These are phyloP conservation scores for Talaromyces sp. DNA, from an alignment of 2,329 filamentous ascomycete species.

Conservation along the genomic window DNA sequence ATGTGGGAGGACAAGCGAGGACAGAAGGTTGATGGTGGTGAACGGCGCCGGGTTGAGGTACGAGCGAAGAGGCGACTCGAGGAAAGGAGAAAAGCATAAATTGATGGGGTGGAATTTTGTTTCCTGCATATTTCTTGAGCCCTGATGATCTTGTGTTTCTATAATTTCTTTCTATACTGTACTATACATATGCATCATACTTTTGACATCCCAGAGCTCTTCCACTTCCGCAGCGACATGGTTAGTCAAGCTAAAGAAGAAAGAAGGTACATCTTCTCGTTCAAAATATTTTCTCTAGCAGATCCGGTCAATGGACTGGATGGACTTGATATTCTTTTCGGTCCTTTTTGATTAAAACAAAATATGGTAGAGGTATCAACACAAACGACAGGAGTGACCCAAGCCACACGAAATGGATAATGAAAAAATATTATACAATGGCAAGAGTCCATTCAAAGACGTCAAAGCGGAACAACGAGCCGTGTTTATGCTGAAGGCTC, in stretches of 20 bases:
- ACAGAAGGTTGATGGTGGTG: conserved; percentile 93
- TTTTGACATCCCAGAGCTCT: background rate
- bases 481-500: background rate
- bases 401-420: conserved; percentile 5
- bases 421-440: conserved; percentile 23
- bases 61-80: conserved; percentile 81
- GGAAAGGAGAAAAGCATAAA: conserved; percentile 67
- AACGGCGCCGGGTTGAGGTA: conserved; percentile 83
- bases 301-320: too few species aligned
- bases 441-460: conserved; percentile 15
- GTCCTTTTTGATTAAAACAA: conserved; percentile 16
- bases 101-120: conserved; percentile 10
- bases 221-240: too few species aligned
- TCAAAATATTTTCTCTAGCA: too few species aligned
- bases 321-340: background rate
- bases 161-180: conserved; percentile 19
- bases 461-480: background rate
- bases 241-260: too few species aligned
- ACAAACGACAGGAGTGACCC: background rate
- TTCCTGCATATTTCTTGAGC: conserved; percentile 22
- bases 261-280: too few species aligned
- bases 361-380: conserved; percentile 22
- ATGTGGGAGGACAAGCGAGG: conserved; percentile 91
- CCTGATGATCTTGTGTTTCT: conserved; percentile 11
- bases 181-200: conserved; percentile 20